A percentile compares a stretch with the other conserved stretches of the same genome.
phyloP scores from a whole-genome alignment of 164 flowering plant genomes.

The Magnolia changhungtana region DNA sequence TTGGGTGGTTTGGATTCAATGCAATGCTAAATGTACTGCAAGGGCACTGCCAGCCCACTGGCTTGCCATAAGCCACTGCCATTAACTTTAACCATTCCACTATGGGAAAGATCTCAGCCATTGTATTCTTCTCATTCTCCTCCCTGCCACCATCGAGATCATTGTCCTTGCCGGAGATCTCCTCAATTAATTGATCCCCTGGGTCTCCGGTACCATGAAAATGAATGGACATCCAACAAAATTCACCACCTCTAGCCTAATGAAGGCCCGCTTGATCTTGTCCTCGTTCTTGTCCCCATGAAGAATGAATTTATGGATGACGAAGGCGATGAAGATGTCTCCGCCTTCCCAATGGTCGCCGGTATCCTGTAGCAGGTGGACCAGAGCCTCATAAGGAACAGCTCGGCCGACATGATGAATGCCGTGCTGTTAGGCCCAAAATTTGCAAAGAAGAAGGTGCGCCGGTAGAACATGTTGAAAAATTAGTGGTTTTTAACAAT shows the following conservation, averaged over 20 bases:
- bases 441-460: constrained; percentile 52
- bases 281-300: constrained; percentile 1
- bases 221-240: constrained; percentile 46
- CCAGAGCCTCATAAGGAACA: constrained; percentile 47
- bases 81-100: too few relatives aligned
- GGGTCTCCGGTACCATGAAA: constrained; percentile 48
- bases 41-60: too few relatives aligned
- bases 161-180: background rate
- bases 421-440: constrained; percentile 59
- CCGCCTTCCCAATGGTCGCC: constrained; percentile 45
- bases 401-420: constrained; percentile 52
- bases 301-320: constrained; percentile 21
- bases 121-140: background rate
- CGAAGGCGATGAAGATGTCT: constrained; percentile 38
- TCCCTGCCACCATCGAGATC: background rate
- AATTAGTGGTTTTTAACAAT: too few relatives aligned
- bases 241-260: constrained; percentile 28
- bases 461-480: too few relatives aligned
- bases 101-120: background rate
- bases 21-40: too few relatives aligned
- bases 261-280: constrained; percentile 29
- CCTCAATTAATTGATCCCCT: constrained; percentile 35
- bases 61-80: too few relatives aligned
- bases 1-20: too few relatives aligned
- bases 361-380: constrained; percentile 50